A percentile compares a stretch with the other conserved stretches of the same genome.
These are phyloP conservation scores for Sclerotinia borealis DNA, from an alignment of 2,329 filamentous ascomycete species.

Conservation along the genomic window DNA sequence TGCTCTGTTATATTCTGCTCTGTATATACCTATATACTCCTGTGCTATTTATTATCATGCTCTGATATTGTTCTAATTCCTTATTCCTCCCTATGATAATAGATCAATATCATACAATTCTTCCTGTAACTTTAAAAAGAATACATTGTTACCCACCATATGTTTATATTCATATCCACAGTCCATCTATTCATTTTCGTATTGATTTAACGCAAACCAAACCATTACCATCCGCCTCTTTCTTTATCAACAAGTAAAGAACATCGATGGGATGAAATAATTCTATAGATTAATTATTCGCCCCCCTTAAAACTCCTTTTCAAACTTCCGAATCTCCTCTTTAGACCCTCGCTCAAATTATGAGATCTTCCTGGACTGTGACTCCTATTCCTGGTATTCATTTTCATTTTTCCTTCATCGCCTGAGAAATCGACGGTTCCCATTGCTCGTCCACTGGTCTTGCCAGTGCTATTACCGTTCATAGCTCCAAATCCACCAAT, in stretches of 20 bases:
- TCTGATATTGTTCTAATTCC: no score
- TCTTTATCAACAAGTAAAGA: no score
- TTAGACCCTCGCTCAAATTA: slow-evolving; percentile 44
- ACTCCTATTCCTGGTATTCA: slow-evolving; percentile 26
- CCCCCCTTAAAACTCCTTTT: slow-evolving; percentile 35
- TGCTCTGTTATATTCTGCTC: no score
- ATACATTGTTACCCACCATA: no score
- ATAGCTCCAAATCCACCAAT: neutral
- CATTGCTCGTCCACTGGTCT: slow-evolving; percentile 9
- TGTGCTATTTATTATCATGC: no score
- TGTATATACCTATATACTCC: no score
- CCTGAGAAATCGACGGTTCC: slow-evolving; percentile 9
- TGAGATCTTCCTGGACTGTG: slow-evolving; percentile 35
- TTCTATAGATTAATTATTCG: neutral
- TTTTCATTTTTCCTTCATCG: neutral
- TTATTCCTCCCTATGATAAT: no score
- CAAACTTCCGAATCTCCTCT: slow-evolving; percentile 48
- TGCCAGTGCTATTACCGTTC: neutral
- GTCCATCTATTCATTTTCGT: no score
- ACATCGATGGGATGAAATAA: neutral
- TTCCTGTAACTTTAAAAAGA: no score
- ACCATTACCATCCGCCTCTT: neutral
- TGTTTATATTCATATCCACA: no score
- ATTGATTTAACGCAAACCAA: no score
- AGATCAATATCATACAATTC: no score